phyloP scores from a whole-genome alignment of 352 stramenopile genomes.

The Pythium aphanidermatum region DNA sequence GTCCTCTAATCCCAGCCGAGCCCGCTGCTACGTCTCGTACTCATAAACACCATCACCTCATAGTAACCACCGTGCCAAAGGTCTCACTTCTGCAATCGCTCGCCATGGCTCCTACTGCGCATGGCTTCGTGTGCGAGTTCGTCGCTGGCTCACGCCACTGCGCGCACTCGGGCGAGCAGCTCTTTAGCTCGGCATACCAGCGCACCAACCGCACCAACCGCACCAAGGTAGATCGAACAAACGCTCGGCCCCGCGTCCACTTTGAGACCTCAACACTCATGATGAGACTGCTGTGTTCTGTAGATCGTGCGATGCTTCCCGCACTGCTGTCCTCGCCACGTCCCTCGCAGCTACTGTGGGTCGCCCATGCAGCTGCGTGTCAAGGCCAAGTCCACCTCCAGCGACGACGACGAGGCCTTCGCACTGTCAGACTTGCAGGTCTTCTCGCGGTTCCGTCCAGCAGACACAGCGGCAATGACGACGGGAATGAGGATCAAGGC shows the following conservation, averaged over 20 bases:
- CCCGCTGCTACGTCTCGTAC: no score
- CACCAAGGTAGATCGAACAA: background rate
- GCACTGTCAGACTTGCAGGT: background rate
- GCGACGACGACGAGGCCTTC: background rate
- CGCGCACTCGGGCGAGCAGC: background rate
- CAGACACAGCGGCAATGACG: background rate
- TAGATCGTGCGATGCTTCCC: constrained; percentile 5
- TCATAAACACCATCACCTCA: no score
- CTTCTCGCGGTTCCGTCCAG: background rate
- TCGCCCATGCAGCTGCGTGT: background rate
- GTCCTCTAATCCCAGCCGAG: no score
- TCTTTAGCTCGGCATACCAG: background rate
- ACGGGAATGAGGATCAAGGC: background rate
- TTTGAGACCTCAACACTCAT: background rate
- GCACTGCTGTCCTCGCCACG: constrained; percentile 7
- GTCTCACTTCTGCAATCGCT: no score
- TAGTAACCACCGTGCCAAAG: no score
- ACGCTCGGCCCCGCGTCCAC: background rate
- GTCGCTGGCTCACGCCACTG: no score
- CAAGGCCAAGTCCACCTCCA: no score
- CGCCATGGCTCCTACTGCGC: no score
- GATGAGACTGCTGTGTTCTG: no score
- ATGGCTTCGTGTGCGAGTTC: no score
- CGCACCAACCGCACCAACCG: background rate
- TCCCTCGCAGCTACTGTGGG: constrained; percentile 4